Evolutionary conservation across 192 early-diverging fungal genomes (phyloP).

Genomic region (Podila clonocystis): DNA sequence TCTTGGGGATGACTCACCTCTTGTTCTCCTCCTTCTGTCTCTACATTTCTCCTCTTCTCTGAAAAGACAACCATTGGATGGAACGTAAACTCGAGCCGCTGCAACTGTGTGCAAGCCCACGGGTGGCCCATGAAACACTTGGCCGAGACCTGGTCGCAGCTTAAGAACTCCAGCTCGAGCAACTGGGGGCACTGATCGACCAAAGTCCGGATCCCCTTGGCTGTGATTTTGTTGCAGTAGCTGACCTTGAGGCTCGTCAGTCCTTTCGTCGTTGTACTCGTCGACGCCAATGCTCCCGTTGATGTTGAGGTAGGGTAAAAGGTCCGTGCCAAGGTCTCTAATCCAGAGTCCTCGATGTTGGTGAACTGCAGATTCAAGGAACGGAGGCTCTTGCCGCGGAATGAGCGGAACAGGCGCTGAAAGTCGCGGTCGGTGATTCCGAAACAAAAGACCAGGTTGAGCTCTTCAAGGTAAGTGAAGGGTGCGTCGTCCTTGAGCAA

Average conservation of each 20-base stretch:
- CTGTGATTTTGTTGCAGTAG: conserved; percentile 40
- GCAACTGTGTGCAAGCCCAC: conserved; percentile 22
- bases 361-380: conserved; percentile 44
- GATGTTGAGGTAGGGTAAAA: not conserved
- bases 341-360: conserved; percentile 41
- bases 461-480: conserved; percentile 37
- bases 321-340: conserved; percentile 15
- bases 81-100: conserved; percentile 40
- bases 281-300: not conserved
- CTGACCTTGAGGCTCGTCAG: conserved; percentile 23
- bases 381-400: conserved; percentile 18
- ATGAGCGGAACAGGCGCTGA: conserved; percentile 25
- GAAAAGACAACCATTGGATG: conserved; percentile 27
- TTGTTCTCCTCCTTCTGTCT: not conserved
- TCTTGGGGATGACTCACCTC: not conserved
- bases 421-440: conserved; percentile 33
- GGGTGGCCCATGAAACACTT: conserved; percentile 29
- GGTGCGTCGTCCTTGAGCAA: conserved; percentile 22
- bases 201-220: conserved; percentile 26
- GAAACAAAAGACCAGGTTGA: conserved; percentile 37
- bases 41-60: not conserved
- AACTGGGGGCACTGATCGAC: conserved; percentile 22
- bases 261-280: not conserved
- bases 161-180: conserved; percentile 36
- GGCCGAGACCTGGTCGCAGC: conserved; percentile 36